Base-by-base conservation (phyloP, 306 rosid species). In the Prunus dulcis region DNA sequence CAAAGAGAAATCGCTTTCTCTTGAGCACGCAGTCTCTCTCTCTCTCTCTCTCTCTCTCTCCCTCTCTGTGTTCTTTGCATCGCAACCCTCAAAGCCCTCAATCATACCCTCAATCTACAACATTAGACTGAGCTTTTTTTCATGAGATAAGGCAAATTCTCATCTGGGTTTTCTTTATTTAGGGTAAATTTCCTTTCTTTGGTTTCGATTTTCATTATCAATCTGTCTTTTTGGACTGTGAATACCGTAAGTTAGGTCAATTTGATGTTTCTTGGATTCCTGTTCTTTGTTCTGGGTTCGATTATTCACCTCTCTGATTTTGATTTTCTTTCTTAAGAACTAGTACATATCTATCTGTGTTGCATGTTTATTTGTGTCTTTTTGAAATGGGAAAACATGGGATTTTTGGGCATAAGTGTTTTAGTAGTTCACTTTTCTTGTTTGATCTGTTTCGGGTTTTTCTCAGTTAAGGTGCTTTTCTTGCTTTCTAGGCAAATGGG, bases 351-450 rank as follows among this genome's bases (percentile, higher is more conserved):
- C 19, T 5, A 2, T 61, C 65, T 61, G 18, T 27, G 27, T 38
- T 6, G 43, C 43, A 38, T 38, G 9, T 19, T 34, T 53, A 32
- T 77, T 63, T 71, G 76, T 78, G 73, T 78, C 68, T 30, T 81
- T 78, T 56, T 74, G 13, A 64, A 74, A 76, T 81, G 76, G 82
- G 82, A 5, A 27, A 63, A 61, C 72, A 46, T 66, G 76, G 65
- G 82, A 76, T 76, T 78, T 78, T 67, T 73, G 85, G 82, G 47
- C 74, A 68, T 71, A 79, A 81, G 89, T 89, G 87, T 76, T 85
- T 91, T 81, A 14, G 7, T 30, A 27, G 38, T 52, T 49, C 23
- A 23, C 10, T 25, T 34, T 23, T 68, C 69, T 12, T 53, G 55
- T 38, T 66, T 73, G 66, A 72, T 82, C 80, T 56, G 52, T 71